phyloP scores from a whole-genome alignment of 1,284 basidiomycete genomes.

The Ustilago hordei region DNA sequence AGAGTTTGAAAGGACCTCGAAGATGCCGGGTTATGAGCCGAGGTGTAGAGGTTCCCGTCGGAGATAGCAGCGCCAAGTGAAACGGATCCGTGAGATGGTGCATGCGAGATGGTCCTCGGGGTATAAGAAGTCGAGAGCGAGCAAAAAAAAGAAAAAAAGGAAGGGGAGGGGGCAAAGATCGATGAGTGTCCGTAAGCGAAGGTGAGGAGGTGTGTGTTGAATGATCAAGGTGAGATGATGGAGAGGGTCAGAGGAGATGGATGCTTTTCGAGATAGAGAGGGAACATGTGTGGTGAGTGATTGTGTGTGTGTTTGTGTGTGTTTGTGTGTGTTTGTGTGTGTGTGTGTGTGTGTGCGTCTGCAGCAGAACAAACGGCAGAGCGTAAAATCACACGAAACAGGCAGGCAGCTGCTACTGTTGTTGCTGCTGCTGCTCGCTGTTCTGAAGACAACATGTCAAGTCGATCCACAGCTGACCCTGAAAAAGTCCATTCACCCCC shows the following conservation, averaged over 20 bases:
- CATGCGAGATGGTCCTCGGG: background rate
- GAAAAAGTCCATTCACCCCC: background rate
- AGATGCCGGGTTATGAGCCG: background rate
- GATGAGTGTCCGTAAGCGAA: background rate
- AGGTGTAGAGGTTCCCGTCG: background rate
- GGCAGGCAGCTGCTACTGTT: background rate
- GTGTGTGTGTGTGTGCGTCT: background rate
- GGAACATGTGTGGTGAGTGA: background rate
- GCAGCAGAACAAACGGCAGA: background rate
- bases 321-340: no score
- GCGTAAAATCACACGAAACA: slow-evolving; percentile 3
- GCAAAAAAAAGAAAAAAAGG: background rate
- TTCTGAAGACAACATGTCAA: slow-evolving; percentile 4
- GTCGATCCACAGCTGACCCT: slow-evolving; percentile 1
- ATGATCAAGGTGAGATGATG: background rate
- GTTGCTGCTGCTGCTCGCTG: slow-evolving; percentile 4
- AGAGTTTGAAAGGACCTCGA: background rate
- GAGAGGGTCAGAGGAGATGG: background rate
- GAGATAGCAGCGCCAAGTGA: background rate
- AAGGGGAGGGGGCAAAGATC: background rate
- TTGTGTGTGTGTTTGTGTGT: background rate
- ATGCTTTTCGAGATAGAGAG: background rate
- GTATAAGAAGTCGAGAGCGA: background rate
- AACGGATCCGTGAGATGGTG: background rate
- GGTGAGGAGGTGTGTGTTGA: background rate